These are phyloP conservation scores for Aspergillus novoparasiticus DNA, from an alignment of 2,329 filamentous ascomycete species.

Conservation along the genomic window DNA sequence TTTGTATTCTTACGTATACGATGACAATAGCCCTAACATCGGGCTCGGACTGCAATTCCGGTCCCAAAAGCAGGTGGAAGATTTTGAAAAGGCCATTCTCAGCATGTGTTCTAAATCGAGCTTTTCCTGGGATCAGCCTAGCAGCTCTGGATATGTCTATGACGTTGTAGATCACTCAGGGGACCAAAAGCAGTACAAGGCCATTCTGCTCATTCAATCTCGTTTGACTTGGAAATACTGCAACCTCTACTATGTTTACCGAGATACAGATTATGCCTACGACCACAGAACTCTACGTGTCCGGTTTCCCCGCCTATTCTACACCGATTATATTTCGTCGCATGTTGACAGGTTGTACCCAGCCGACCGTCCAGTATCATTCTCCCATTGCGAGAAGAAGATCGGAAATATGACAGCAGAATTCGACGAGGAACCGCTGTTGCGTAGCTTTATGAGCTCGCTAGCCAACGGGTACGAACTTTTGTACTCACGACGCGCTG, in stretches of 20 bases:
- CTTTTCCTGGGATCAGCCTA: constrained; percentile 29
- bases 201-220: constrained; percentile 24
- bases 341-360: constrained; percentile 34
- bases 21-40: constrained; percentile 33
- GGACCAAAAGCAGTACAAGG: constrained; percentile 36
- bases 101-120: constrained; percentile 22
- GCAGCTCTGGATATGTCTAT: constrained; percentile 29
- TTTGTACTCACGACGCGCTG: constrained; percentile 29
- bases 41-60: constrained; percentile 29
- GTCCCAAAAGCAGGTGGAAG: constrained; percentile 23
- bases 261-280: constrained; percentile 32
- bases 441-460: constrained; percentile 29
- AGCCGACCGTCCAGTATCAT: constrained; percentile 25
- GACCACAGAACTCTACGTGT: constrained; percentile 26
- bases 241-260: constrained; percentile 33
- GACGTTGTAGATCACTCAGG: constrained; percentile 29
- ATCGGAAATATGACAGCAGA: constrained; percentile 17
- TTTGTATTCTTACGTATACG: constrained; percentile 33
- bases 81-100: constrained; percentile 32
- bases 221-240: constrained; percentile 28
- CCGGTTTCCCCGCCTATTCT: constrained; percentile 29
- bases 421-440: constrained; percentile 24
- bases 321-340: constrained; percentile 34
- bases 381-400: constrained; percentile 35
- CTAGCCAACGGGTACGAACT: constrained; percentile 31